Conservation (phyloP, 2,329 filamentous ascomycete genomes). For the Fusarium begoniae region DNA sequence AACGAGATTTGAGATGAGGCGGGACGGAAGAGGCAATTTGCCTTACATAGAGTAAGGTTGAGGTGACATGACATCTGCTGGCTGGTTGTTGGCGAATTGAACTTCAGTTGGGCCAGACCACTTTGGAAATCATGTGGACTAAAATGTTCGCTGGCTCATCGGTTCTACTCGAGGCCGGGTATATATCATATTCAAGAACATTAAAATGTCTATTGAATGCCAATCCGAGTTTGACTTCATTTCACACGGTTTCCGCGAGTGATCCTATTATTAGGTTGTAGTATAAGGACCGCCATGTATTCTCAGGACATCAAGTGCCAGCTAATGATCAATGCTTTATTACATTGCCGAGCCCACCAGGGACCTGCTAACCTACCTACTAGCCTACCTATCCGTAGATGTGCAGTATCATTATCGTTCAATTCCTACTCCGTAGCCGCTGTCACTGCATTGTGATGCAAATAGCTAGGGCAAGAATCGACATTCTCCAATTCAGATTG, state of each 20-base stretch:
- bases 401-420: background rate
- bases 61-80: conserved; percentile 32
- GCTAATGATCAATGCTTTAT: conserved; percentile 32
- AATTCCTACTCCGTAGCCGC: background rate
- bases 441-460: background rate
- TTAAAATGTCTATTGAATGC: background rate
- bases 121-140: conserved; percentile 28
- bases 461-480: background rate
- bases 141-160: conserved; percentile 1
- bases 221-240: background rate
- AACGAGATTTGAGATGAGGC: conserved; percentile 21
- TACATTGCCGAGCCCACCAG: conserved; percentile 30
- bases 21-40: conserved; percentile 22
- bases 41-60: conserved; percentile 24
- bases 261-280: background rate
- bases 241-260: background rate
- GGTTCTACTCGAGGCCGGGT: background rate
- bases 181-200: background rate
- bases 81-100: conserved; percentile 23
- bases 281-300: conserved; percentile 19
- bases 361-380: background rate
- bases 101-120: conserved; percentile 24
- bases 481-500: background rate
- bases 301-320: conserved; percentile 33
- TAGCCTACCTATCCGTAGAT: no score